Evolutionary conservation across 169 alveolate species (phyloP), one percentile per base, ranked within the genome.

Genomic region (Cryptosporidium tyzzeri): DNA sequence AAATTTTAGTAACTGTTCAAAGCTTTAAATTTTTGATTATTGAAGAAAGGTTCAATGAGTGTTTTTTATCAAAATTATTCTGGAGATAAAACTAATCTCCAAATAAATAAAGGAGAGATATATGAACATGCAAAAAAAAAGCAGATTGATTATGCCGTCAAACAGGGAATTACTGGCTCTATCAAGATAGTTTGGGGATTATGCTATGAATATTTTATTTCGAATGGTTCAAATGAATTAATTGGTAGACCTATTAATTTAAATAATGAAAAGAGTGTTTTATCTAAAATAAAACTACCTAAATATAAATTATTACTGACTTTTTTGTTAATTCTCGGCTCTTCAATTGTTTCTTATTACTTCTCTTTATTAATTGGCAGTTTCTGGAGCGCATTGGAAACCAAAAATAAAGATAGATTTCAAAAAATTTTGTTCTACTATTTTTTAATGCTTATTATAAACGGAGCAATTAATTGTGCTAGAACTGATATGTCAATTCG

Each of bases 101-200:
- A 31, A 21, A 23, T 2, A 3, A 37, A 65, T 65, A 5, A 65
- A 37, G 16, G 50, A 18, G 86, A 73, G 18, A 23, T 53, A 14
- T 16, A 73, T 33, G 41, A 33, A n/a, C 6, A 65, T 18, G 70
- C 70, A 37, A 59, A 80, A 23, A 41, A 62, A 62, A 33, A 12
- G 4, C 89, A 80, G 70, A 37, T 80, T 14, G 51, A 80, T 39
- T 80, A 80, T 80, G 89, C 75, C 2, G 29, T 31, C 3, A 67
- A 80, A 18, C 62, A 80, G 45, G 89, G 89, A 10, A 14, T 80
- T 26, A 80, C 48, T 9, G 89, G 89, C 5, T 80, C 89, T 80
- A 4, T 80, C 3, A 48, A 35, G 21, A 18, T 62, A 16, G 35
- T 62, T 37, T 80, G 71, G 71, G 33, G 31, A 12, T 16, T 80